Evolutionary conservation across 768 basidiomycete species (phyloP), one percentile per base, ranked within the genome.

Genomic region (Leccinum variicolor): DNA sequence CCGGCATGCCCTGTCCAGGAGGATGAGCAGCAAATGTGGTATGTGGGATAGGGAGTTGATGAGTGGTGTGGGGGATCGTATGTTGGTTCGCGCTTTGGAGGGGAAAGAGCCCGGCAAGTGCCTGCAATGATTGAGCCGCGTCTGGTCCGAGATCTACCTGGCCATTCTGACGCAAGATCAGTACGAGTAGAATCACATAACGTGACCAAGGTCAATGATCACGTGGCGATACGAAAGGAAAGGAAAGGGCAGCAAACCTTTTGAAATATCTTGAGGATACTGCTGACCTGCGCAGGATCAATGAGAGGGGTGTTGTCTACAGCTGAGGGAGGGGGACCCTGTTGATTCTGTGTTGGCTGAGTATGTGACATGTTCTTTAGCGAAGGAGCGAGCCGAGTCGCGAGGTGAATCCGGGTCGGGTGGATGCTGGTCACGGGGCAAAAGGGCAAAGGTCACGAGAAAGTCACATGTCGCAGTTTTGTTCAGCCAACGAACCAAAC

Each of bases 131-230:
- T 58, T 86, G 83, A 6, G 84, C 80, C 2, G 85, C 83, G 52
- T 86, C 84, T 64, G 85, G 84, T 59, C 84, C 83, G 57, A 77
- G 73, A 57, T 79, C 80, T 31, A 79, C 80, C 66, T 79, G 77
- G 33, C 76, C 76, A 53, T 78, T 66, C 81, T 84, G 31, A 36
- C 21, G 29, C 45, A 33, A 57, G 54, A 41, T 55, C 36, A 65
- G 52, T 25, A 34, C 29, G 23, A 26, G 29, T 23, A 21, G 14
- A 19, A 58, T 28, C 43, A 74, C 31, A 54, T 61, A 68, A 65
- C 56, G 66, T 59, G 59, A 63, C 63, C 52, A 57, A 63, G 54
- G 62, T 45, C 50, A 60, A 57, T 57, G 45, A 66, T 66, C 68
- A 68, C 64, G 72, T 65, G 64, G 61, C 54, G 64, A n/a, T 14